Evolutionary conservation across 306 rosid species (phyloP).

Genomic region (Prunus salicina): DNA sequence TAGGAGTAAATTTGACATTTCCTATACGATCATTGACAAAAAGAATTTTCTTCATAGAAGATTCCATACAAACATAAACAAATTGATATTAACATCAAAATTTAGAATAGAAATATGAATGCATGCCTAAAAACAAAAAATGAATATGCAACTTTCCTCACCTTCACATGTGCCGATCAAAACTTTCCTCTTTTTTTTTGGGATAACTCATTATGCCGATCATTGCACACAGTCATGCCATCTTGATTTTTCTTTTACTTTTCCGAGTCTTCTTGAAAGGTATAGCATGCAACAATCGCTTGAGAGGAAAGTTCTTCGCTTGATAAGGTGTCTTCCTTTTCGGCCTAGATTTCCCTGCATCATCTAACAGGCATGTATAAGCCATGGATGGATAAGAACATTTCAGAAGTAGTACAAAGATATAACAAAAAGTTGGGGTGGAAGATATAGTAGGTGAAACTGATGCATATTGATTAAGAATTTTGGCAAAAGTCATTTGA

Average conservation of each 20-base stretch:
- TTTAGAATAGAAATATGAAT: neutral
- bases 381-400: neutral
- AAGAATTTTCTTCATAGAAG: neutral
- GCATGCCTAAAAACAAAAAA: neutral
- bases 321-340: constrained; percentile 40
- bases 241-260: constrained; percentile 25
- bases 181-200: too few relatives aligned
- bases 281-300: constrained; percentile 39
- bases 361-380: constrained; percentile 10
- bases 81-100: neutral
- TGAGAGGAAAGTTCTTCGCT: constrained; percentile 40
- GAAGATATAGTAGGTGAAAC: neutral
- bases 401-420: neutral
- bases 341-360: constrained; percentile 45
- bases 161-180: neutral
- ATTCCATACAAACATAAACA: neutral
- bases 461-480: neutral
- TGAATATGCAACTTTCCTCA: constrained; percentile 2
- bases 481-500: neutral
- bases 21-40: neutral
- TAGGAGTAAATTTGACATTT: neutral
- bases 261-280: constrained; percentile 57
- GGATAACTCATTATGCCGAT: neutral
- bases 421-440: neutral
- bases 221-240: neutral